phyloP scores from a whole-genome alignment of 768 basidiomycete species.

The Boletus insuetus region DNA sequence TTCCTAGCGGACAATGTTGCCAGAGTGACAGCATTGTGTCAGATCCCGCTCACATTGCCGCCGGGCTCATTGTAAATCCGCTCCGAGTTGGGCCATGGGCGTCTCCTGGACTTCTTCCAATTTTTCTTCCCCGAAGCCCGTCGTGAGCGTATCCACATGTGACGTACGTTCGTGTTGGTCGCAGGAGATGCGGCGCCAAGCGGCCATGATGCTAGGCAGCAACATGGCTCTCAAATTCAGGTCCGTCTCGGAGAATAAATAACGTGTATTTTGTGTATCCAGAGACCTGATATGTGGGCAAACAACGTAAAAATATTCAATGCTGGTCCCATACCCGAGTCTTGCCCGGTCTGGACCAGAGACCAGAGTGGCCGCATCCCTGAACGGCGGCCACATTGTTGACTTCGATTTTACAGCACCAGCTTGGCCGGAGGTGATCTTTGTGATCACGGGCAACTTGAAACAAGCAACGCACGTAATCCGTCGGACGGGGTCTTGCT shows the following conservation, averaged over 20 bases:
- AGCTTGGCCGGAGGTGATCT: not conserved
- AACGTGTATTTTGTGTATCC: not conserved
- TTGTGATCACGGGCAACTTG: not conserved
- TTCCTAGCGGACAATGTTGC: too few relatives aligned
- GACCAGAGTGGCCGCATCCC: not conserved
- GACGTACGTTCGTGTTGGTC: too few relatives aligned
- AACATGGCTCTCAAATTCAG: not conserved
- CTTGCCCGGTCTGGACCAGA: not conserved
- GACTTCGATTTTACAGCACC: constrained; percentile 4
- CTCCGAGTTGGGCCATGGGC: too few relatives aligned
- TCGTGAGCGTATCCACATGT: too few relatives aligned
- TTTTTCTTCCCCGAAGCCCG: too few relatives aligned
- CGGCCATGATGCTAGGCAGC: too few relatives aligned
- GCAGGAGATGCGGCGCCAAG: too few relatives aligned
- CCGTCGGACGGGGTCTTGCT: not conserved
- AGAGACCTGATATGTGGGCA: not conserved
- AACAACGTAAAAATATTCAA: not conserved
- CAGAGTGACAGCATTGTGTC: too few relatives aligned
- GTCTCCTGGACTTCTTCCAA: too few relatives aligned
- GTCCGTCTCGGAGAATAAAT: not conserved
- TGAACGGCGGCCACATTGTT: not conserved
- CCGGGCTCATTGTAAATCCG: too few relatives aligned
- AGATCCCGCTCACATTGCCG: too few relatives aligned
- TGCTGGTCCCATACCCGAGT: not conserved
- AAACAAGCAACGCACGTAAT: constrained; percentile 1